Percentiles rank a stretch among this genome's conserved stretches.
These are phyloP conservation scores for Euphorbia lathyris DNA, from an alignment of 345 rosid genomes.

Conservation along the genomic window DNA sequence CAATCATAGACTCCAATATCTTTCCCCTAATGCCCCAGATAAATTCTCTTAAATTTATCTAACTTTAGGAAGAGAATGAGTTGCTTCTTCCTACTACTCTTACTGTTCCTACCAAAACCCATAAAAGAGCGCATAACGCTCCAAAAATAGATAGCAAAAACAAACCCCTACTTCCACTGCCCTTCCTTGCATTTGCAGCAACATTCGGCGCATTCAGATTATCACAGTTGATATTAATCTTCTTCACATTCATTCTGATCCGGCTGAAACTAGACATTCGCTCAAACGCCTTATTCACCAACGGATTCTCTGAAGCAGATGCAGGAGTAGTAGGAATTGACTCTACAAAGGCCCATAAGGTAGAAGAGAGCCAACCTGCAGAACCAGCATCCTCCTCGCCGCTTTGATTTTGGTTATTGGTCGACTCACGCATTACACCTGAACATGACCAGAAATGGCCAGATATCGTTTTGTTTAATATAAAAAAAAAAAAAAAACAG, in stretches of 20 bases:
- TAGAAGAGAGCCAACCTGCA: constrained; percentile 54
- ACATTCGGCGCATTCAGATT: neutral
- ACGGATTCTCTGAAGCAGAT: constrained; percentile 66
- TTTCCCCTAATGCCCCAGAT: neutral
- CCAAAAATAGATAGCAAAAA: constrained; percentile 53
- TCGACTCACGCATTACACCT: constrained; percentile 36
- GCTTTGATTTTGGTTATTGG: constrained; percentile 27
- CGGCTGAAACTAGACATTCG: constrained; percentile 70
- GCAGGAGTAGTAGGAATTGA: constrained; percentile 87
- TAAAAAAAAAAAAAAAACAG: no score
- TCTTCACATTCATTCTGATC: constrained; percentile 37
- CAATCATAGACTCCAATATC: neutral
- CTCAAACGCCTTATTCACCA: constrained; percentile 59
- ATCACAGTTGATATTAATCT: constrained; percentile 8
- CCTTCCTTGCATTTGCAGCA: constrained; percentile 30
- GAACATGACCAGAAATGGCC: constrained; percentile 28
- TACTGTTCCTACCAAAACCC: constrained; percentile 53
- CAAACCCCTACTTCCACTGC: constrained; percentile 38
- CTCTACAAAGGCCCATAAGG: constrained; percentile 73
- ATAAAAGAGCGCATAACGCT: constrained; percentile 56
- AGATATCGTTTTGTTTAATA: neutral
- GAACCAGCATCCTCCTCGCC: constrained; percentile 29
- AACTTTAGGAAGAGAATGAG: neutral
- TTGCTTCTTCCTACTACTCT: constrained; percentile 22
- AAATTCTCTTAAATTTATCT: neutral